Evolutionary conservation across 495 filamentous ascomycete genomes (phyloP).

Genomic region (Astrothelium macrocarpum): DNA sequence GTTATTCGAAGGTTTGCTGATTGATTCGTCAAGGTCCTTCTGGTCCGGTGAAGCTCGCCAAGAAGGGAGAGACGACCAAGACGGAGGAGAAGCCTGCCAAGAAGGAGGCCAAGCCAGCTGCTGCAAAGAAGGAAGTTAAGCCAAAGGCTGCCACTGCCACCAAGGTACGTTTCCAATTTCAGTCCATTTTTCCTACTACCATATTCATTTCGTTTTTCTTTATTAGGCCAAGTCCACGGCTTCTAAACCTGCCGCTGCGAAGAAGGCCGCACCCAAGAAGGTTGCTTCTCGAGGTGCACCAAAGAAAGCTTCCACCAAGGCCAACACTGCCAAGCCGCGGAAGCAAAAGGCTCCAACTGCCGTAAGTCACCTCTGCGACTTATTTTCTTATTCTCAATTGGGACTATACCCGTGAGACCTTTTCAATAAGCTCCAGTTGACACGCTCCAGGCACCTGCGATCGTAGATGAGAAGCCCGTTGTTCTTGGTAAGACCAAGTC

Average conservation of each 20-base stretch:
- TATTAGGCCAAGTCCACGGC: constrained; percentile 5
- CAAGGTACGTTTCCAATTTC: neutral
- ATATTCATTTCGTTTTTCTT: neutral
- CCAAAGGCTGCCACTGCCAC: constrained; percentile 23
- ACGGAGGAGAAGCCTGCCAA: constrained; percentile 44
- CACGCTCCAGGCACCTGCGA: constrained; percentile 46
- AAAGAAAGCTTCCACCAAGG: constrained; percentile 43
- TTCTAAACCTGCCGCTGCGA: constrained; percentile 37
- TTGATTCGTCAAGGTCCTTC: constrained; percentile 57
- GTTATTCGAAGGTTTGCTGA: constrained; percentile 29
- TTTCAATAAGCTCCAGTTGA: constrained; percentile 2
- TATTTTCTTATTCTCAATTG: neutral
- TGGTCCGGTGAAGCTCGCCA: constrained; percentile 81
- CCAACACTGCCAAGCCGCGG: constrained; percentile 36
- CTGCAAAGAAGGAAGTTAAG: neutral
- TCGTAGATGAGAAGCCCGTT: constrained; percentile 63
- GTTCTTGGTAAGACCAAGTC: constrained; percentile 82
- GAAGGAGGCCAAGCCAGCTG: constrained; percentile 30
- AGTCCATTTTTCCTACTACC: neutral
- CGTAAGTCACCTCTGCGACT: constrained; percentile 21
- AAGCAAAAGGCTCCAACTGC: constrained; percentile 32
- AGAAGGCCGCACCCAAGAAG: constrained; percentile 36
- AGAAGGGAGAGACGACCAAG: constrained; percentile 26
- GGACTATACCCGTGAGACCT: neutral
- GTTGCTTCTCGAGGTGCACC: constrained; percentile 20